phyloP scores from a whole-genome alignment of 2,329 filamentous ascomycete genomes.

The Peltaster fructicola region DNA sequence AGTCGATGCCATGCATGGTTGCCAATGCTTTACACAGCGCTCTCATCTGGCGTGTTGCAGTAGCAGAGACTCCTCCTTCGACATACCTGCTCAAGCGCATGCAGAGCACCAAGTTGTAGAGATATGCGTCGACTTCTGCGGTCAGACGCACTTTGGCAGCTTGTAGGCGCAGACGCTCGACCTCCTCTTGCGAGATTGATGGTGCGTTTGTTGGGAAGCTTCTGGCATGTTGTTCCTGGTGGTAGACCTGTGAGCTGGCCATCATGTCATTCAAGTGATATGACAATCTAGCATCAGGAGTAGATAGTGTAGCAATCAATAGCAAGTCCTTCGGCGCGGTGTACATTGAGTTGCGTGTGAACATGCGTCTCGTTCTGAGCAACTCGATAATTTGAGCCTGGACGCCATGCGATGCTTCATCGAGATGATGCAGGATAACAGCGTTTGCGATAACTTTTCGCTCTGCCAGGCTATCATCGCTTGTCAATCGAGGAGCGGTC shows the following conservation, averaged over 20 bases:
- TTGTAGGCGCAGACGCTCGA: slow-evolving; percentile 42
- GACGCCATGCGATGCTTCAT: slow-evolving; percentile 53
- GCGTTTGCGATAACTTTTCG: slow-evolving; percentile 75
- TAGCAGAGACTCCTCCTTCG: slow-evolving; percentile 55
- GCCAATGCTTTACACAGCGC: slow-evolving; percentile 45
- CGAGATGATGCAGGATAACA: slow-evolving; percentile 64
- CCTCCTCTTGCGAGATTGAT: slow-evolving; percentile 22
- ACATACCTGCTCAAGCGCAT: slow-evolving; percentile 78
- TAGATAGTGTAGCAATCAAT: slow-evolving; percentile 49
- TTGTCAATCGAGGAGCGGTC: too few relatives aligned
- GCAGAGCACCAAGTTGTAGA: slow-evolving; percentile 76
- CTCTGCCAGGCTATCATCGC: too few relatives aligned
- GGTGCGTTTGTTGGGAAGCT: slow-evolving; percentile 38
- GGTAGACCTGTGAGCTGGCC: slow-evolving; percentile 73
- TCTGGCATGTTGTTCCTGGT: slow-evolving; percentile 58
- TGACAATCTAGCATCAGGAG: slow-evolving; percentile 18
- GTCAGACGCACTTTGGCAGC: slow-evolving; percentile 44
- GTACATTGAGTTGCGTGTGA: slow-evolving; percentile 57
- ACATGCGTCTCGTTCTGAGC: slow-evolving; percentile 60
- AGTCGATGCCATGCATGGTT: slow-evolving; percentile 62
- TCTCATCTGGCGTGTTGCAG: slow-evolving; percentile 59
- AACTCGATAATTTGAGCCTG: slow-evolving; percentile 70
- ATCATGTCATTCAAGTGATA: slow-evolving; percentile 56
- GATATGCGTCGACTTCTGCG: slow-evolving; percentile 65
- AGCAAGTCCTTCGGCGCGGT: slow-evolving; percentile 61